Evolutionary conservation across 2,329 filamentous ascomycete species (phyloP).

Genomic region (Fusarium scirpi): DNA sequence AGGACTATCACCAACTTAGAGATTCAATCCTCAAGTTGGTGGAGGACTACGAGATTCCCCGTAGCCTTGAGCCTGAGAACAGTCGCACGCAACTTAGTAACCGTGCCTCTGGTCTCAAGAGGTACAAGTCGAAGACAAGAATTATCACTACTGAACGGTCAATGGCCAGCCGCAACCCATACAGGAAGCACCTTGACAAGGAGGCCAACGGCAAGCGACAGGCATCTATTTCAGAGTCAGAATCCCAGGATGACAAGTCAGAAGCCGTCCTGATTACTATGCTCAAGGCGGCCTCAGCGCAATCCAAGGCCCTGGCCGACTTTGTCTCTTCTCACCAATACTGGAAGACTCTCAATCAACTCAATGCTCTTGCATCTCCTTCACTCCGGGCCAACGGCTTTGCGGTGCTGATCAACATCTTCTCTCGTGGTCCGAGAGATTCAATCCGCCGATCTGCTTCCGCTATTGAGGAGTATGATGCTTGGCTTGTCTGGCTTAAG

Average conservation of each 20-base stretch:
- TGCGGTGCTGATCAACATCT: slow-evolving; percentile 78
- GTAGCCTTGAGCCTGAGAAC: slow-evolving; percentile 70
- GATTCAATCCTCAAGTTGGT: slow-evolving; percentile 84
- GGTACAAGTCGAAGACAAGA: slow-evolving; percentile 70
- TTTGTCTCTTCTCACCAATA: slow-evolving; percentile 88
- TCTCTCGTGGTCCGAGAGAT: slow-evolving; percentile 77
- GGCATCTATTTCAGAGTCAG: slow-evolving; percentile 13
- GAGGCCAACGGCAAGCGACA: slow-evolving; percentile 26
- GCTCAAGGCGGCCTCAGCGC: slow-evolving; percentile 80
- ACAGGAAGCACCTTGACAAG: slow-evolving; percentile 55
- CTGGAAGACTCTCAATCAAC: slow-evolving; percentile 83
- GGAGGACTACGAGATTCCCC: slow-evolving; percentile 83
- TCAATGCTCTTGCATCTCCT: slow-evolving; percentile 71
- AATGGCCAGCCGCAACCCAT: slow-evolving; percentile 70
- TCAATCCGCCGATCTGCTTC: slow-evolving; percentile 76
- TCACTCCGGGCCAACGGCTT: slow-evolving; percentile 76
- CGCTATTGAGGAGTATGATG: slow-evolving; percentile 82
- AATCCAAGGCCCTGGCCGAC: slow-evolving; percentile 82
- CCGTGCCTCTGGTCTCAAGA: slow-evolving; percentile 71
- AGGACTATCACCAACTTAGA: slow-evolving; percentile 83
- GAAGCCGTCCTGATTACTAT: slow-evolving; percentile 74
- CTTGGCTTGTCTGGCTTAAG: slow-evolving; percentile 85
- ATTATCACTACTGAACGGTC: slow-evolving; percentile 64
- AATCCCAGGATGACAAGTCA: slow-evolving; percentile 54
- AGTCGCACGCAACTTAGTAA: slow-evolving; percentile 77